phyloP scores from a whole-genome alignment of 257 asterid genomes.

The Solanum lycopersicoides region DNA sequence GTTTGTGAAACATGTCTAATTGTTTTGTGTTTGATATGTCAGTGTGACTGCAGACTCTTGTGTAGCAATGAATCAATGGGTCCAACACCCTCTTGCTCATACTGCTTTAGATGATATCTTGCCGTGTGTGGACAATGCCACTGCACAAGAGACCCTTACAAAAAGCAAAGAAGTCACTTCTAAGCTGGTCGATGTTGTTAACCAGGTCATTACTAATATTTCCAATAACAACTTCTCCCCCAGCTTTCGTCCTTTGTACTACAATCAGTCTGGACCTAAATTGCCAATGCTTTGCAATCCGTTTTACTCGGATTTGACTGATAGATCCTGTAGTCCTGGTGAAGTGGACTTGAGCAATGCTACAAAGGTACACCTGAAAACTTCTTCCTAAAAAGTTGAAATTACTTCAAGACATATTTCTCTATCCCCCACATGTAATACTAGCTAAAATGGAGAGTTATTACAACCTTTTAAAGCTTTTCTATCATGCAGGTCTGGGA shows the following conservation, averaged over 20 bases:
- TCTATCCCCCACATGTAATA: not conserved
- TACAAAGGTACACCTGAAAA: slow-evolving; percentile 41
- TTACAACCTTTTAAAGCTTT: not conserved
- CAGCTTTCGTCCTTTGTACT: slow-evolving; percentile 50
- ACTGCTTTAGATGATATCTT: slow-evolving; percentile 78
- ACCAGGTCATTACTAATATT: slow-evolving; percentile 64
- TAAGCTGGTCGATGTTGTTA: slow-evolving; percentile 51
- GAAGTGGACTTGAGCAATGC: slow-evolving; percentile 73
- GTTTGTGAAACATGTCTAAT: not conserved
- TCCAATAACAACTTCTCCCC: slow-evolving; percentile 83
- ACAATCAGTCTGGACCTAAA: slow-evolving; percentile 87
- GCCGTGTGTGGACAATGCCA: slow-evolving; percentile 70
- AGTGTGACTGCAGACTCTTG: slow-evolving; percentile 83
- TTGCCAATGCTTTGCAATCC: slow-evolving; percentile 85
- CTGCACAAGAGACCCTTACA: slow-evolving; percentile 61
- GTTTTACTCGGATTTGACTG: slow-evolving; percentile 43
- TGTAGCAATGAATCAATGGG: slow-evolving; percentile 85
- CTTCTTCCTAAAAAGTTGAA: not conserved
- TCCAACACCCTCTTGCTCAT: slow-evolving; percentile 65
- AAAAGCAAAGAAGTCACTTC: slow-evolving; percentile 63
- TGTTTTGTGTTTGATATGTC: not conserved
- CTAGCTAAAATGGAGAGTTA: not conserved
- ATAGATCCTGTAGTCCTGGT: slow-evolving; percentile 45
- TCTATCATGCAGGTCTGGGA: slow-evolving; percentile 51
- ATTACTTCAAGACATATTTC: not conserved